Conservation (phyloP, 768 basidiomycete genomes). For the Leccinum variicolor region DNA sequence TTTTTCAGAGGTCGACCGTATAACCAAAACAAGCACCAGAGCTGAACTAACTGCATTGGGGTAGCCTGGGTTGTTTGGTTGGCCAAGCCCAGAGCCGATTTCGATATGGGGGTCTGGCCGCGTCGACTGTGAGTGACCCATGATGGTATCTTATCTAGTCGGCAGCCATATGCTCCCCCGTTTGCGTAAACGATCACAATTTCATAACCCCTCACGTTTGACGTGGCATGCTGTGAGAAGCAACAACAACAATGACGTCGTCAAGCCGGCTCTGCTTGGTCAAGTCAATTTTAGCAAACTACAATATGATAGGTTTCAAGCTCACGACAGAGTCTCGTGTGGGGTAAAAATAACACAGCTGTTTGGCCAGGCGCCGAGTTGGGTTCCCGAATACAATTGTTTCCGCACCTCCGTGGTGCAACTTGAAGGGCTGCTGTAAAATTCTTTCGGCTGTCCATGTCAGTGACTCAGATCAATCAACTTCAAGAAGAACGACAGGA, state of each 20-base stretch:
- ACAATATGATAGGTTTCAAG: not conserved
- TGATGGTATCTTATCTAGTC: constrained; percentile 12
- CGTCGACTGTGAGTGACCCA: not conserved
- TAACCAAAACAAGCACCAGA: not conserved
- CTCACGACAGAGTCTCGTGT: not conserved
- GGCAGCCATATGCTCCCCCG: not conserved
- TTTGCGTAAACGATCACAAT: not conserved
- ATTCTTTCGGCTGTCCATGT: not conserved
- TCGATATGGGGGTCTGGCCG: not conserved
- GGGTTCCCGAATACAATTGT: not conserved
- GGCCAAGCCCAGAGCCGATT: not conserved
- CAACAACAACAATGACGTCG: not conserved
- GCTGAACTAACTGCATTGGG: not conserved
- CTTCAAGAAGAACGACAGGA: constrained; percentile 5
- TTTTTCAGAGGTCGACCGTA: not conserved
- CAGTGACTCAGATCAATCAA: not conserved
- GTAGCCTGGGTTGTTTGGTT: not conserved
- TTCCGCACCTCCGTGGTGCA: not conserved
- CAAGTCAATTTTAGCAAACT: not conserved
- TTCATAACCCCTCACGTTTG: not conserved
- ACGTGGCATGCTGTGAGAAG: constrained; percentile 1
- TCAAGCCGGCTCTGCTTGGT: not conserved
- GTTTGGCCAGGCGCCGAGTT: not conserved
- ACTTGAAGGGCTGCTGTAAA: constrained; percentile 7
- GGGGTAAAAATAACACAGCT: not conserved